Evolutionary conservation across 176 grass and related monocot genomes (phyloP).

Genomic region (Melocanna baccifera): DNA sequence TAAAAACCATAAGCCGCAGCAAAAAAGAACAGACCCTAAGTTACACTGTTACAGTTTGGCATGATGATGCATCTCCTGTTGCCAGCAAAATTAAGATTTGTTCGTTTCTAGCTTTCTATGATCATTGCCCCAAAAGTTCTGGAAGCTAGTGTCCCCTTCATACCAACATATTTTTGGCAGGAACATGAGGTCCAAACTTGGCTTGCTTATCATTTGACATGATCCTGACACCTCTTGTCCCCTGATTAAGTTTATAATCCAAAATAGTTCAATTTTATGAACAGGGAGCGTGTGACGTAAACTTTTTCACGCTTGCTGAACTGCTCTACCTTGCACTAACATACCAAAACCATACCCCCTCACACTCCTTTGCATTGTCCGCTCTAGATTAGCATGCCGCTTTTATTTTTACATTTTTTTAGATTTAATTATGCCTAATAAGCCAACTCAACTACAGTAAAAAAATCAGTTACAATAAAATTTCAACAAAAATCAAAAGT

Average conservation of each 20-base stretch:
- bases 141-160: slow-evolving; percentile 1
- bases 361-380: too few species aligned
- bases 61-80: neutral
- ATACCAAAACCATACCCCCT: neutral
- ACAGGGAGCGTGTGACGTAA: neutral
- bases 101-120: neutral
- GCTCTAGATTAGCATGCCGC: too few species aligned
- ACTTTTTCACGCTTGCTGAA: neutral
- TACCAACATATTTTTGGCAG: neutral
- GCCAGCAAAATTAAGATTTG: neutral
- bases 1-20: too few species aligned
- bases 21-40: too few species aligned
- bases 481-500: too few species aligned
- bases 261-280: neutral
- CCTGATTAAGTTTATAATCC: neutral
- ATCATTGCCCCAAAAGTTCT: neutral
- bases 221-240: neutral
- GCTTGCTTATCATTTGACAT: neutral
- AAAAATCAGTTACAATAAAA: too few species aligned
- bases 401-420: too few species aligned
- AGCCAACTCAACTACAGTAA: too few species aligned
- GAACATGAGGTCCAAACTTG: neutral
- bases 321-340: neutral
- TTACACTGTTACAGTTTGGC: neutral
- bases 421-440: too few species aligned